Conservation (phyloP, 768 basidiomycete species). For the Mycena vulgaris region DNA sequence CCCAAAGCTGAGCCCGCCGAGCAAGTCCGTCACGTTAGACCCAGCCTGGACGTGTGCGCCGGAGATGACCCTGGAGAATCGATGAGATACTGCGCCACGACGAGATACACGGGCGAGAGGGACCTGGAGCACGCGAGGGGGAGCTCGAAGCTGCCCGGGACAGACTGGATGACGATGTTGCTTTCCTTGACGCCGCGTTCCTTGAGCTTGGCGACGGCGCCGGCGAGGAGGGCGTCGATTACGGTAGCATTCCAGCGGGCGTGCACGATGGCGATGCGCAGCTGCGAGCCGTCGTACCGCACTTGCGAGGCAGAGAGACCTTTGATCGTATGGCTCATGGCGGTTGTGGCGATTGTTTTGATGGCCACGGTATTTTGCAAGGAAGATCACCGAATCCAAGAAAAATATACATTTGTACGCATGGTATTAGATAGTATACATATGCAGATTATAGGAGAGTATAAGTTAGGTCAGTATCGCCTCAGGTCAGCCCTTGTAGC, state of each 20-base stretch:
- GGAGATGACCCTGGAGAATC: constrained; percentile 79
- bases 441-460: constrained; percentile 19
- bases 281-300: constrained; percentile 82
- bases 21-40: constrained; percentile 85
- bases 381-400: too few species aligned
- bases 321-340: constrained; percentile 81
- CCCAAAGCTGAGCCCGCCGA: constrained; percentile 72
- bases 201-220: constrained; percentile 85
- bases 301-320: constrained; percentile 74
- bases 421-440: constrained; percentile 18
- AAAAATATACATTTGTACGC: too few species aligned
- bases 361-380: too few species aligned
- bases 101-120: constrained; percentile 44
- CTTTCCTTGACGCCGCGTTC: constrained; percentile 88
- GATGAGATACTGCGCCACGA: constrained; percentile 7
- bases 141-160: constrained; percentile 96
- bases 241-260: constrained; percentile 95
- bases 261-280: constrained; percentile 94
- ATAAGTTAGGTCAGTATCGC: not conserved
- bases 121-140: constrained; percentile 91
- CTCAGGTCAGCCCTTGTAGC: constrained; percentile 69
- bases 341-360: too few species aligned
- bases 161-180: constrained; percentile 93
- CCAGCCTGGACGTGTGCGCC: constrained; percentile 88
- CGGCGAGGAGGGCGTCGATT: constrained; percentile 88